phyloP scores from a whole-genome alignment of 495 filamentous ascomycete species.

The Penicillium samsonianum region DNA sequence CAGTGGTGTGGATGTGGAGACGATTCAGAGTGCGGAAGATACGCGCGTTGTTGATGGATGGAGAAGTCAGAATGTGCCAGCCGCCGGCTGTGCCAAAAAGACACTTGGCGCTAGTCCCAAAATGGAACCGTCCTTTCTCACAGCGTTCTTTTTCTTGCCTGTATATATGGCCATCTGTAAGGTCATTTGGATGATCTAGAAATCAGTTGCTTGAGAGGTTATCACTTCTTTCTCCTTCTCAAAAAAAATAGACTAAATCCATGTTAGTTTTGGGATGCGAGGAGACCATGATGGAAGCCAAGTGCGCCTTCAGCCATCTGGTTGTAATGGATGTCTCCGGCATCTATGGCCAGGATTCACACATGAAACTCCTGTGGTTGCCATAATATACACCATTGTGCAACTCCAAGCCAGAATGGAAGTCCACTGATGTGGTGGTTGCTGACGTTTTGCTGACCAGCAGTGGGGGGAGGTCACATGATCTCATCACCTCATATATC shows the following conservation, averaged over 20 bases:
- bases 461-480: background rate
- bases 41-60: slow-evolving; percentile 55
- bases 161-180: background rate
- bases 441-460: slow-evolving; percentile 7
- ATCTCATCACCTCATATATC: background rate
- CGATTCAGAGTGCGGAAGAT: slow-evolving; percentile 35
- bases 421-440: slow-evolving; percentile 4
- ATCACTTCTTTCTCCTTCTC: background rate
- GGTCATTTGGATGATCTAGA: background rate
- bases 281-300: background rate
- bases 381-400: background rate
- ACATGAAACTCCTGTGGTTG: background rate
- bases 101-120: slow-evolving; percentile 44
- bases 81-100: slow-evolving; percentile 46
- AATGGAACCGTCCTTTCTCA: slow-evolving; percentile 22
- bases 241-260: background rate
- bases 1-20: slow-evolving; percentile 38
- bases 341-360: background rate
- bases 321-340: background rate
- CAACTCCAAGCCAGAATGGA: background rate
- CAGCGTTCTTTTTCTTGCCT: background rate
- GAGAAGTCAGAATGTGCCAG: slow-evolving; percentile 50
- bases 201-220: background rate
- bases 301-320: slow-evolving; percentile 3
- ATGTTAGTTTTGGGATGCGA: background rate